These are phyloP conservation scores for Trypanosomatidae sp. DNA, from an alignment of 208 protist species.

Conservation along the genomic window DNA sequence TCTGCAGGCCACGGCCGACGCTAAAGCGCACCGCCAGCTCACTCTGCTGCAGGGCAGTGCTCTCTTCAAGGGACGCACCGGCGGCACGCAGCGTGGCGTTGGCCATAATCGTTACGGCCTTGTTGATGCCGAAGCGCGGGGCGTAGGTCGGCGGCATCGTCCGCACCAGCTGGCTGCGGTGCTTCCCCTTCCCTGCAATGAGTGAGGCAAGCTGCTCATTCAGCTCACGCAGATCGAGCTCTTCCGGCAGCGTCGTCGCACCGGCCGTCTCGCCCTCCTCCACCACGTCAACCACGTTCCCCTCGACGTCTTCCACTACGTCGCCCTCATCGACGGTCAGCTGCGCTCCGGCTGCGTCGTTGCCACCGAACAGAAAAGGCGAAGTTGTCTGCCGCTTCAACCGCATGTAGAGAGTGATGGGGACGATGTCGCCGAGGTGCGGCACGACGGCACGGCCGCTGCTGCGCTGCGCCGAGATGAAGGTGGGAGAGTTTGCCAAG, in stretches of 20 bases:
- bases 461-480: background rate
- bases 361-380: conserved; percentile 6
- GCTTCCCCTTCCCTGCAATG: conserved; percentile 21
- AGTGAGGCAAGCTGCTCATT: too few relatives aligned
- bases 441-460: background rate
- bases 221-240: conserved; percentile 17
- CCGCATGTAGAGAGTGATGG: conserved; percentile 66
- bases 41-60: conserved; percentile 28
- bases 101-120: conserved; percentile 23
- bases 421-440: conserved; percentile 50
- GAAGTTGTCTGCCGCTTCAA: conserved; percentile 39
- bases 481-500: too few relatives aligned
- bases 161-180: conserved; percentile 30
- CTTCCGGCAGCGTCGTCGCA: conserved; percentile 5
- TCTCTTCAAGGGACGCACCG: conserved; percentile 2
- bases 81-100: conserved; percentile 15
- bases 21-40: conserved; percentile 64
- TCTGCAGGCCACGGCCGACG: conserved; percentile 50
- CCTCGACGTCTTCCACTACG: conserved; percentile 16
- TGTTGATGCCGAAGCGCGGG: conserved; percentile 68
- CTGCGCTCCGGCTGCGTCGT: conserved; percentile 4
- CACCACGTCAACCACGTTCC: too few relatives aligned
- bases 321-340: conserved; percentile 8
- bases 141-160: conserved; percentile 40
- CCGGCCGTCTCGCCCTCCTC: conserved; percentile 2